Evolutionary conservation across 805 yeast genomes (phyloP).

Genomic region (Suhomyces emberorum): DNA sequence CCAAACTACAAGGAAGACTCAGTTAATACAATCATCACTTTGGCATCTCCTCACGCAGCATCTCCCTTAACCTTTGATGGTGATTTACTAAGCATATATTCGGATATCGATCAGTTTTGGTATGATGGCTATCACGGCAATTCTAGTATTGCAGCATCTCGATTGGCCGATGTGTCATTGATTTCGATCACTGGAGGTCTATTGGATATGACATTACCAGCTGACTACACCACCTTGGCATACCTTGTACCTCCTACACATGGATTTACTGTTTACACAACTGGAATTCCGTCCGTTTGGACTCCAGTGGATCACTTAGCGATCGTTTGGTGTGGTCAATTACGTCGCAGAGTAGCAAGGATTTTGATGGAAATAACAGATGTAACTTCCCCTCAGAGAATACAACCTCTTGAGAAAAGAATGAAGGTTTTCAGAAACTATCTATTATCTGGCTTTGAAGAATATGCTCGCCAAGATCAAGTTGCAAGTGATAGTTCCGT

Average conservation of each 20-base stretch:
- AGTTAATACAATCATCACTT: slow-evolving; percentile 77
- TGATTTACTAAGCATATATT: slow-evolving; percentile 72
- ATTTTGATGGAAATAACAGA: slow-evolving; percentile 62
- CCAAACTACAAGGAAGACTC: slow-evolving; percentile 71
- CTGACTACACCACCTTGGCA: slow-evolving; percentile 79
- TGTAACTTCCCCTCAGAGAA: slow-evolving; percentile 41
- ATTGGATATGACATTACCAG: slow-evolving; percentile 74
- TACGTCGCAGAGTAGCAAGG: slow-evolving; percentile 60
- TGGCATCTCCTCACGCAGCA: slow-evolving; percentile 89
- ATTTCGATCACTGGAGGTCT: slow-evolving; percentile 90
- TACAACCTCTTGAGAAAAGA: slow-evolving; percentile 51
- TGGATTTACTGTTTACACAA: slow-evolving; percentile 80
- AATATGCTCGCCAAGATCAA: slow-evolving; percentile 6
- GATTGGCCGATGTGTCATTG: slow-evolving; percentile 59
- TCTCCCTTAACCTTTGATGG: slow-evolving; percentile 94
- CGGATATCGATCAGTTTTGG: slow-evolving; percentile 80
- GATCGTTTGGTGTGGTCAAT: slow-evolving; percentile 93
- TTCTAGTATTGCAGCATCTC: slow-evolving; percentile 37
- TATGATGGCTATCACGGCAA: slow-evolving; percentile 46
- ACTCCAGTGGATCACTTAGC: slow-evolving; percentile 93
- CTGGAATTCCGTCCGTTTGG: slow-evolving; percentile 90
- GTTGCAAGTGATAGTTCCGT: not conserved
- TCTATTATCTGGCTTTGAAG: slow-evolving; percentile 59
- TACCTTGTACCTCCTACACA: slow-evolving; percentile 68
- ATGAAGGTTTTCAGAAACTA: slow-evolving; percentile 52